These are phyloP conservation scores for Drechslera avenae DNA, from an alignment of 2,329 filamentous ascomycete genomes.

Conservation along the genomic window DNA sequence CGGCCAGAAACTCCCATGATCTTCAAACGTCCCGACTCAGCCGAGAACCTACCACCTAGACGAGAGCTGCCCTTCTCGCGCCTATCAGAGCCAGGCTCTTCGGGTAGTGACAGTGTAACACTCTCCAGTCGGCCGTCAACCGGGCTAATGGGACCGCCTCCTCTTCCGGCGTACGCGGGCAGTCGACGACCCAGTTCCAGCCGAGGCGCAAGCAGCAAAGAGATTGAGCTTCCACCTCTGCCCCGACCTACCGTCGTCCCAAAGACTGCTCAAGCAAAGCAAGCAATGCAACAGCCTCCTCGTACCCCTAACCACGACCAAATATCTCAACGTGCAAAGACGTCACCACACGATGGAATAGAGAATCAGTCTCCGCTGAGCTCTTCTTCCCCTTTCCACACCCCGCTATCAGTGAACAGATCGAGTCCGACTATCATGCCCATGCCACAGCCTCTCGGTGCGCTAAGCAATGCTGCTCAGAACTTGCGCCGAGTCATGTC, in stretches of 20 bases:
- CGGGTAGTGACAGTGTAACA: constrained; percentile 28
- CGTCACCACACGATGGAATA: constrained; percentile 2
- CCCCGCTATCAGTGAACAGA: constrained; percentile 12
- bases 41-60: constrained; percentile 39
- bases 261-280: constrained; percentile 8
- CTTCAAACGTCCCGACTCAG: constrained; percentile 19
- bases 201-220: constrained; percentile 14
- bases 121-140: constrained; percentile 33
- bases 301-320: constrained; percentile 14
- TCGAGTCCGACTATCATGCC: constrained; percentile 16
- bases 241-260: constrained; percentile 41
- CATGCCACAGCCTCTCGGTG: constrained; percentile 29
- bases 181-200: constrained; percentile 28
- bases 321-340: background rate
- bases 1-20: constrained; percentile 28
- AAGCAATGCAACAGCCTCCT: constrained; percentile 7
- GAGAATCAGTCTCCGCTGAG: constrained; percentile 12
- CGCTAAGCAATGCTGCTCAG: constrained; percentile 11
- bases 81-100: constrained; percentile 34
- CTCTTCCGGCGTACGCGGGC: constrained; percentile 33
- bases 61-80: constrained; percentile 50
- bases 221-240: constrained; percentile 44
- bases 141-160: constrained; percentile 39
- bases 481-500: constrained; percentile 7
- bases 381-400: constrained; percentile 16